Evolutionary conservation across 1,284 basidiomycete species (phyloP), one percentile per base, ranked within the genome.

Genomic region (Cutaneotrichosporon dermatis): DNA sequence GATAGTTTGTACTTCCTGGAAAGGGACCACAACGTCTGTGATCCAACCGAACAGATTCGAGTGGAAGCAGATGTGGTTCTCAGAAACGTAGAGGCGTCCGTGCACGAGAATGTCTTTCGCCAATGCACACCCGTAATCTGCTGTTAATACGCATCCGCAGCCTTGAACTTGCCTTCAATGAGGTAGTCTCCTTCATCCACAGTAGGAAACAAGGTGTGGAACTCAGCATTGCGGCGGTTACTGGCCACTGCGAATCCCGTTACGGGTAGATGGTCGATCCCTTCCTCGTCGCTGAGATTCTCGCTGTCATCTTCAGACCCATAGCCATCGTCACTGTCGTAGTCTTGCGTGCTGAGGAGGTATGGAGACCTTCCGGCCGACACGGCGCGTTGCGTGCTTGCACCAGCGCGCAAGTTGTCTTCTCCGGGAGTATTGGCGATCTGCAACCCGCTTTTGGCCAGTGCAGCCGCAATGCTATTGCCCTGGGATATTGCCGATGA

Each of bases 31-130:
- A 63, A 97, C 91, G 72, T 96, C 89, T 15, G 94, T 98, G 59
- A 97, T 89, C 95, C 95, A 99, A 49, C 95, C 95, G 77, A 99
- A 96, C 57, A 99, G 97, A 75, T 97, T 99, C 25, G 96, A 94
- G 72, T 99, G 90, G 81, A 99, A 99, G 79, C 92, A 97, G 13
- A 98, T 84, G 74, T 98, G 94, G 77, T 98, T 95, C 79, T 99
- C 96, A 1, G 94, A 98, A 33, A 99, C 91, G 78, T 99, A 99
- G 54, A 99, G 76, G 4, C 95, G 84, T 4, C 95, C 95, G 81
- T 99, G 95, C 37, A 98, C 89, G 35, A 99, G 82, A 66, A 99
- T 98, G 76, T 99, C 96, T 55, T 93, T 86, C 71, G 96, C 92
- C 11, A 98, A 77, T 0, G 95, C 96, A 75, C 96, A 99, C 3